Base-by-base conservation (phyloP, 2,329 filamentous ascomycete genomes). In the Fusarium duplospermum region DNA sequence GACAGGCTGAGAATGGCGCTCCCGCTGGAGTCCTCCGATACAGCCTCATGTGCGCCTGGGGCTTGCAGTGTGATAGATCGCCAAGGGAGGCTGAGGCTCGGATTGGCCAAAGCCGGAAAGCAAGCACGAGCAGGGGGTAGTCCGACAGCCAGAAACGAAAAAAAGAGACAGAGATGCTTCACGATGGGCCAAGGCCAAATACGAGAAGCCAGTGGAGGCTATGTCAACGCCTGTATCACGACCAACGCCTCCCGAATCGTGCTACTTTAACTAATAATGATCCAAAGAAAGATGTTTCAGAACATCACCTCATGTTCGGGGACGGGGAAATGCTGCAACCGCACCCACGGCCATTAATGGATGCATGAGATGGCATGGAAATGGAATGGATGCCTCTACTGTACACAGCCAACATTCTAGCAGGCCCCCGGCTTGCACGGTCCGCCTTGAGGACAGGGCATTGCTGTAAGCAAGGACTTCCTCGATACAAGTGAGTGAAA, bases 151-250 rank as follows among this genome's bases (percentile, higher is more conserved):
- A 42, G 18, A 42, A 20, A 24, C 20, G 42, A 24, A 45, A 45
- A 22, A 45, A 36, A 33, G n/a, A 29, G 9, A 6, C 8, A 54
- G 33, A 40, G 24, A 13, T n/a, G 47, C 31, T 47, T 52, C 27
- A 31, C 31, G 62, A 60, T 64, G 33, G 59, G 45, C 58, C 27
- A 59, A 59, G 59, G 27, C 27, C 62, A 64, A 65, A 77, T 77
- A 77, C 76, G 76, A 77, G 68, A 63, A 56, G 66, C 62, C 60
- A 35, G 67, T 36, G 74, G 76, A 70, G 76, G 76, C 76, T 77
- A 72, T 77, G 74, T 57, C 50, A 24, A 64, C 52, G 57, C 45
- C 64, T 68, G 38, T 67, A 67, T 70, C 64, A 59, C 57, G 31
- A 57, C 35, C 50, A 35, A 40, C 50, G n/a, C 40, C 50, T 45